Conservation (phyloP, 106 monocot species). For the Amphibolis antarctica region DNA sequence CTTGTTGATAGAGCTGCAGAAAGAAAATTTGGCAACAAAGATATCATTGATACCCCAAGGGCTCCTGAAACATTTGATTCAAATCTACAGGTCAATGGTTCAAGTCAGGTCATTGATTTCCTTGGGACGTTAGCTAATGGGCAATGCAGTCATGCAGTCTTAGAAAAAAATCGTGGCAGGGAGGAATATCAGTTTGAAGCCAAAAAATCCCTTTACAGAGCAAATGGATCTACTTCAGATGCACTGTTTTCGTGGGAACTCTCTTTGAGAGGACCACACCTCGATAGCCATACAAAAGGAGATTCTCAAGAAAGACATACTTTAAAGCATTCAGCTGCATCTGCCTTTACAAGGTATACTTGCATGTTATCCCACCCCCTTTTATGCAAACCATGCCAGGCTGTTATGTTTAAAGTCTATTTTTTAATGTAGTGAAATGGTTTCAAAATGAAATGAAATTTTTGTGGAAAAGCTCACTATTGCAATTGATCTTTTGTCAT, state of each 20-base stretch:
- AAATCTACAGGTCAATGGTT: conserved; percentile 2
- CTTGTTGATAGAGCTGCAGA: no score
- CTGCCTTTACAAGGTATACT: conserved; percentile 86
- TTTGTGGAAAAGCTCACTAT: no score
- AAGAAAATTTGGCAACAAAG: neutral
- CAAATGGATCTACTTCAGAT: conserved; percentile 13
- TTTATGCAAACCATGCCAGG: no score
- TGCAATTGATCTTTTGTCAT: no score
- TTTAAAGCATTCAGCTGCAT: conserved; percentile 63
- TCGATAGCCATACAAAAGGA: conserved; percentile 15
- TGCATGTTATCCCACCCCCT: neutral
- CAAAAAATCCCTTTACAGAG: conserved; percentile 15
- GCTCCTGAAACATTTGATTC: neutral
- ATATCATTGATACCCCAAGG: neutral
- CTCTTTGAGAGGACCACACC: conserved; percentile 29
- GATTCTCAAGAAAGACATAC: conserved; percentile 34
- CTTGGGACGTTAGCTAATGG: conserved; percentile 21
- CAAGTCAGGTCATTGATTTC: conserved; percentile 14
- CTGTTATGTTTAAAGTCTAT: no score
- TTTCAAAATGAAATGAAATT: no score
- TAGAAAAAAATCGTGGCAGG: conserved; percentile 6
- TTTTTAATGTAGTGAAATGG: no score
- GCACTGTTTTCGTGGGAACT: conserved; percentile 23
- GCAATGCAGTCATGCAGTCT: conserved; percentile 18
- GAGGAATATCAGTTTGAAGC: conserved; percentile 8